A percentile compares a stretch with the other conserved stretches of the same genome.
These are phyloP conservation scores for Aspergillus sp. DNA, from an alignment of 2,329 filamentous ascomycete species.

Conservation along the genomic window DNA sequence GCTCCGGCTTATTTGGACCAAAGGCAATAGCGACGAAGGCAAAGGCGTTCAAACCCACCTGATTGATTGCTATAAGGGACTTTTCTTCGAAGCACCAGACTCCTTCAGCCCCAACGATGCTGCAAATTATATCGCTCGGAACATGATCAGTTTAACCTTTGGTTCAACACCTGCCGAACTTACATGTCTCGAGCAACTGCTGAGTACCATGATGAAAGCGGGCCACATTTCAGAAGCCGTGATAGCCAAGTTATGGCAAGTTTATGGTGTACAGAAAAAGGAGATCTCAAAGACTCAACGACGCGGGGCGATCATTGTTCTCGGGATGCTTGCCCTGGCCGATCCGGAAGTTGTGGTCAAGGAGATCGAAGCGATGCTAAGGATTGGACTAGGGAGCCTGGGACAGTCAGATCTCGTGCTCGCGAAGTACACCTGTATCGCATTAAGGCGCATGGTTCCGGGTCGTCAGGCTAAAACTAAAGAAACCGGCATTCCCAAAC, in stretches of 20 bases:
- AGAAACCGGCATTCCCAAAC: slow-evolving; percentile 62
- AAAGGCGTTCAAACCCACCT: slow-evolving; percentile 96
- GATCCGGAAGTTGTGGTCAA: slow-evolving; percentile 90
- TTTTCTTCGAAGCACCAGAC: slow-evolving; percentile 94
- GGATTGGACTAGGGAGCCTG: slow-evolving; percentile 79
- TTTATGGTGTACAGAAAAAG: slow-evolving; percentile 89
- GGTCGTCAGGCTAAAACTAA: slow-evolving; percentile 78
- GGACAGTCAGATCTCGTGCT: slow-evolving; percentile 82
- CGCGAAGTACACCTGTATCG: slow-evolving; percentile 93
- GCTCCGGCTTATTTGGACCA: slow-evolving; percentile 97
- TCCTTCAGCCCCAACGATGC: slow-evolving; percentile 84
- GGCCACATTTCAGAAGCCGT: slow-evolving; percentile 83
- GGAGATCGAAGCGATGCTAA: slow-evolving; percentile 91
- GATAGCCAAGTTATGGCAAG: slow-evolving; percentile 91
- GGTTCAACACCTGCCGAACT: slow-evolving; percentile 92
- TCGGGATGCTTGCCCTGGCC: slow-evolving; percentile 94
- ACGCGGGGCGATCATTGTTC: slow-evolving; percentile 88
- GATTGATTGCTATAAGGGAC: slow-evolving; percentile 91
- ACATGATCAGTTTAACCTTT: slow-evolving; percentile 99
- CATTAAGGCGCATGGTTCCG: slow-evolving; percentile 85
- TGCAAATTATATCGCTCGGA: slow-evolving; percentile 91
- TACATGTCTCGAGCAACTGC: slow-evolving; percentile 89
- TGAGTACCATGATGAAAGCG: slow-evolving; percentile 97
- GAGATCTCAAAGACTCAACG: slow-evolving; percentile 91
- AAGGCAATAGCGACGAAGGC: slow-evolving; percentile 97